Evolutionary conservation across 2,329 filamentous ascomycete genomes (phyloP).

Genomic region (Calonectria multiphialidica): DNA sequence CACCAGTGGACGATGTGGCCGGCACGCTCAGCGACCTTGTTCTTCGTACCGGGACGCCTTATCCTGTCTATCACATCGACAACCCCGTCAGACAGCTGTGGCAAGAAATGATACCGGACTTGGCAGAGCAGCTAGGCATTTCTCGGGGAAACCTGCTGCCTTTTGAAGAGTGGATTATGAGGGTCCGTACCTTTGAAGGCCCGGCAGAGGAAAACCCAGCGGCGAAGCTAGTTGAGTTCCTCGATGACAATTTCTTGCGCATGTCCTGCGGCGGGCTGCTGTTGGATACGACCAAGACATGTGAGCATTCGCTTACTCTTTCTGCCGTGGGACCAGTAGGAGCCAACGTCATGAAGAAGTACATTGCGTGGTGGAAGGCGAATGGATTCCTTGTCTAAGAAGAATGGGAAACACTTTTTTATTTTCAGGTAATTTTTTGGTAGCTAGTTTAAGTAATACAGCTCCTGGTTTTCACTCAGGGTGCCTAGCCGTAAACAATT

Average conservation of each 20-base stretch:
- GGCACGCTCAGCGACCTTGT: slow-evolving; percentile 26
- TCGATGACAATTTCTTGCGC: slow-evolving; percentile 10
- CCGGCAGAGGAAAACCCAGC: slow-evolving; percentile 1
- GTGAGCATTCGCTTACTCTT: not conserved
- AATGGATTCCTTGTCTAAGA: no score
- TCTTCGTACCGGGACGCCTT: not conserved
- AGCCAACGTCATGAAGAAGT: not conserved
- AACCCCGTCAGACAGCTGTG: slow-evolving; percentile 36
- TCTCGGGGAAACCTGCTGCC: not conserved
- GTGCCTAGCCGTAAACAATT: no score
- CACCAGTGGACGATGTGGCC: slow-evolving; percentile 54
- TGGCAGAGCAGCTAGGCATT: not conserved
- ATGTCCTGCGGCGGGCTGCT: slow-evolving; percentile 17
- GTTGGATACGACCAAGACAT: not conserved
- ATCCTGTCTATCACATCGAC: slow-evolving; percentile 41
- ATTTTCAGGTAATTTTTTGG: no score
- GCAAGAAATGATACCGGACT: slow-evolving; percentile 14
- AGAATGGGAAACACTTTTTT: no score
- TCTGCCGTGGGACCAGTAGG: not conserved
- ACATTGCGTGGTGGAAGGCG: not conserved
- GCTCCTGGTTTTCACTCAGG: no score
- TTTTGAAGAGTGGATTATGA: not conserved
- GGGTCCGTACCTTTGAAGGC: not conserved
- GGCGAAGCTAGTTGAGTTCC: not conserved
- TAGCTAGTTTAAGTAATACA: no score